Evolutionary conservation across 202 grass and related monocot genomes (phyloP), one percentile per base, ranked within the genome.

Genomic region (Sporobolus alterniflorus): DNA sequence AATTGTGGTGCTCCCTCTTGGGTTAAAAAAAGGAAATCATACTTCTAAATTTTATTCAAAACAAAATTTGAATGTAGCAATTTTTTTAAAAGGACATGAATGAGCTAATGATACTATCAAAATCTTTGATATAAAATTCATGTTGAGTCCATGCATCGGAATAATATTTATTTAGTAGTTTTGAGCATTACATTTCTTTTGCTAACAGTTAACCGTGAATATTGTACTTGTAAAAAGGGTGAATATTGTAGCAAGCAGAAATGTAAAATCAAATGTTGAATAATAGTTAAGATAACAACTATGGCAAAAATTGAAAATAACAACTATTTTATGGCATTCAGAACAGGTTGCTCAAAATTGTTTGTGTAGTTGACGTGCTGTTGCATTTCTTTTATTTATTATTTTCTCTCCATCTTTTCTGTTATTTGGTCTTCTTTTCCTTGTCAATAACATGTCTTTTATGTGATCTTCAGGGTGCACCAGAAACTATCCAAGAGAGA

Each of bases 401-500:
- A 69, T 36, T 34, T 48, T 43, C 61, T 20, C 7, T 74, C 48
- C 51, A 30, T 40, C 11, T 33, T 29, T 59, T 83, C 18, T 73
- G 66, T 73, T 20, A 41, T 59, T 67, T 73, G n/a, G n/a, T 44
- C 8, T 40, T 57, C 20, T 64, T 81, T 30, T 39, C 24, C 43
- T 60, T 24, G 29, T 30, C 76, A 66, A 59, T 18, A 32, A 64
- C 64, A 16, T 26, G 0, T 62, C 51, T 79, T 71, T 83, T 39
- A 69, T 84, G 29, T 69, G 52, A 55, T 73, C 26, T 82, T 75
- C 83, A 99, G 96, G 96, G 96, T 85, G 96, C 96, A 82, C 96
- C 96, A 41, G 96, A 99, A 83, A 99, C 96, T 56, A 94, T 99
- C 80, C 96, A 96, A 85, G 96, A 99, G 85, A 99, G 93, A 81